Conservation (phyloP, 2,329 filamentous ascomycete genomes). For the Hymenoscyphus infarciens region DNA sequence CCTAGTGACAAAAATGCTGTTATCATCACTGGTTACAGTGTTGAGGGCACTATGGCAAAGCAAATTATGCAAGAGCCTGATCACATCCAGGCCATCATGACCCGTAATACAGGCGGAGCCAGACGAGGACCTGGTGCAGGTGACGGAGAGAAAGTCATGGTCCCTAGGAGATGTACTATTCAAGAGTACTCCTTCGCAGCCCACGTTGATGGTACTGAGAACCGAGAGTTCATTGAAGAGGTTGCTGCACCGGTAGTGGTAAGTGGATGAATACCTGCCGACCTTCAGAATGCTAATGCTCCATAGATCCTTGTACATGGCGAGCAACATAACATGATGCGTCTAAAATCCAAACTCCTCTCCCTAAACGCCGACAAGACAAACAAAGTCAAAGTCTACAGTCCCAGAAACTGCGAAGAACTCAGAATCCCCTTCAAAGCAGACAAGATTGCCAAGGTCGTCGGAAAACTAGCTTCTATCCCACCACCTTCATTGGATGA, state of each 20-base stretch:
- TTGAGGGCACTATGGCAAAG: conserved; percentile 98
- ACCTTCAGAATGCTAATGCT: conserved; percentile 23
- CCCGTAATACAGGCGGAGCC: conserved; percentile 61
- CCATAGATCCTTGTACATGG: conserved; percentile 88
- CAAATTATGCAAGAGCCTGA: conserved; percentile 93
- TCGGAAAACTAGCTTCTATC: conserved; percentile 84
- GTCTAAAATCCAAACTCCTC: conserved; percentile 88
- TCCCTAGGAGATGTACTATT: conserved; percentile 86
- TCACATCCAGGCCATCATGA: conserved; percentile 92
- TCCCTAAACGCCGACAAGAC: conserved; percentile 83
- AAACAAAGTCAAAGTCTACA: conserved; percentile 82
- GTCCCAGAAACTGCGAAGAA: conserved; percentile 91
- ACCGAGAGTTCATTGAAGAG: conserved; percentile 94
- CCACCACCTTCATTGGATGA: conserved; percentile 52
- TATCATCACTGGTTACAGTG: conserved; percentile 96
- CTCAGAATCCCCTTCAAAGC: conserved; percentile 91
- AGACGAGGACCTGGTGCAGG: conserved; percentile 54
- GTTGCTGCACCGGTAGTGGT: conserved; percentile 88
- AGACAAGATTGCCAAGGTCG: conserved; percentile 93
- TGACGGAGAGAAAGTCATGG: conserved; percentile 84
- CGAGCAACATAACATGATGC: conserved; percentile 97
- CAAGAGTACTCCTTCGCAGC: conserved; percentile 95
- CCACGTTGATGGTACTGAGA: conserved; percentile 93
- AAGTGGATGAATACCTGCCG: conserved; percentile 51
- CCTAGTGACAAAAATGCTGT: conserved; percentile 97